phyloP scores from a whole-genome alignment of 345 rosid species.

The Eucalyptus marginata region DNA sequence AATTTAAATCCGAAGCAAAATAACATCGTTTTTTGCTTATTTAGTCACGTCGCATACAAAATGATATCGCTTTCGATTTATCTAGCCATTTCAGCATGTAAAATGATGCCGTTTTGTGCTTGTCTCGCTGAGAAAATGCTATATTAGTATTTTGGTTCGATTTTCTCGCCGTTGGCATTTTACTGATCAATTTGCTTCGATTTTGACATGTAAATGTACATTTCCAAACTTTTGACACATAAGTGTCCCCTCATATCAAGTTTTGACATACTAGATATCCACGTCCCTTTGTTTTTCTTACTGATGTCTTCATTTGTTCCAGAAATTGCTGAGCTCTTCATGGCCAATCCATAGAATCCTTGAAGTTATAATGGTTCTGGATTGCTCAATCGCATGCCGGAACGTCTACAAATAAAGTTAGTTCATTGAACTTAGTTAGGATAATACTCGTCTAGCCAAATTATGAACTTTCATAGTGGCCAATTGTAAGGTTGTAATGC shows the following conservation, averaged over 20 bases:
- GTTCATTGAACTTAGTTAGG: neutral
- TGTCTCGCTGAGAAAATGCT: fast-evolving
- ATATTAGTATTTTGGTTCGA: no score
- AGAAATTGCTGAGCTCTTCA: neutral
- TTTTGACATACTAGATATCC: no score
- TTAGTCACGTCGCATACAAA: no score
- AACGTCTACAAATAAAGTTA: neutral
- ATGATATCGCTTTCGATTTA: fast-evolving
- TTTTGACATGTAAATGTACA: no score
- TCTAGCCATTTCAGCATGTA: no score
- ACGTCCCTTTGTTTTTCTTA: no score
- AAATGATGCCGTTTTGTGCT: fast-evolving
- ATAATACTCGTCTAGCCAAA: neutral
- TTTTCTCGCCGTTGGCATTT: fast-evolving
- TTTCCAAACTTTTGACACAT: no score
- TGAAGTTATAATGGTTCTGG: neutral
- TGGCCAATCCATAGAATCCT: neutral
- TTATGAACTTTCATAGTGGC: neutral
- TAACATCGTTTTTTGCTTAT: no score
- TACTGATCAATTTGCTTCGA: fast-evolving
- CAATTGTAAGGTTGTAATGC: neutral
- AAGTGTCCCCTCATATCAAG: no score
- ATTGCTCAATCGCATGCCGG: neutral
- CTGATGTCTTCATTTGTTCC: no score
- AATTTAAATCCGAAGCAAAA: no score